Evolutionary conservation across 1,284 basidiomycete species (phyloP).

Genomic region (Ustilago curta): DNA sequence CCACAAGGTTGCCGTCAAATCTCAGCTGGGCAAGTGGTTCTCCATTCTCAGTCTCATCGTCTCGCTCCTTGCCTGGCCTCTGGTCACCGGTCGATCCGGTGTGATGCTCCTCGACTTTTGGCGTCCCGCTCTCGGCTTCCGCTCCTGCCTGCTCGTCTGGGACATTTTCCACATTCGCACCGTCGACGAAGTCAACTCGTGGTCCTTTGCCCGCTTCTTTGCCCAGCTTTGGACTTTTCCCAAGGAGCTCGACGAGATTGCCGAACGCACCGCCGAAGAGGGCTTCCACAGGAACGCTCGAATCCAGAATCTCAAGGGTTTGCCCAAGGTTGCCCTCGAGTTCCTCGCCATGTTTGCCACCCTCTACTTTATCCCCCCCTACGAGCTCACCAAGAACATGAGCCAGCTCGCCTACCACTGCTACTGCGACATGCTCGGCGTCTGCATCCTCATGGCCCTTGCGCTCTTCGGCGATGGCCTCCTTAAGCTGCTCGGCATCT

Average conservation of each 20-base stretch:
- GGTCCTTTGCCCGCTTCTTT: conserved; percentile 59
- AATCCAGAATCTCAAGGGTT: conserved; percentile 55
- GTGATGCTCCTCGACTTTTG: conserved; percentile 66
- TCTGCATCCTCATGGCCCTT: conserved; percentile 61
- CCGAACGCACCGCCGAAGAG: conserved; percentile 50
- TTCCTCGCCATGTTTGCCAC: conserved; percentile 45
- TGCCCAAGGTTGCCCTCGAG: conserved; percentile 58
- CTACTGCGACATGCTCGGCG: conserved; percentile 59
- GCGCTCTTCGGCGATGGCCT: conserved; percentile 63
- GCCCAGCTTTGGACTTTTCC: conserved; percentile 68
- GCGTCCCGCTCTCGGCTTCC: conserved; percentile 66
- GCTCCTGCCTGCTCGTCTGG: conserved; percentile 63
- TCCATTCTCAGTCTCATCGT: conserved; percentile 52
- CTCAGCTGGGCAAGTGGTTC: conserved; percentile 43
- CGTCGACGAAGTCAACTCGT: conserved; percentile 57
- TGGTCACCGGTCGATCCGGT: conserved; percentile 55
- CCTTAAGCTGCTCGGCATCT: conserved; percentile 60
- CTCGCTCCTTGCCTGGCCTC: conserved; percentile 57
- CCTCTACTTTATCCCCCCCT: conserved; percentile 65
- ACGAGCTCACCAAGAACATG: conserved; percentile 55
- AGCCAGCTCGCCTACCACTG: conserved; percentile 58
- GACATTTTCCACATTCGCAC: conserved; percentile 66
- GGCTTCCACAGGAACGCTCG: conserved; percentile 56
- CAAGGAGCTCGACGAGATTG: conserved; percentile 59
- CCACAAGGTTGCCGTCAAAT: conserved; percentile 52